A percentile compares a stretch with the other conserved stretches of the same genome.
phyloP scores from a whole-genome alignment of 257 asterid species.

The Solanum infundibuliforme region DNA sequence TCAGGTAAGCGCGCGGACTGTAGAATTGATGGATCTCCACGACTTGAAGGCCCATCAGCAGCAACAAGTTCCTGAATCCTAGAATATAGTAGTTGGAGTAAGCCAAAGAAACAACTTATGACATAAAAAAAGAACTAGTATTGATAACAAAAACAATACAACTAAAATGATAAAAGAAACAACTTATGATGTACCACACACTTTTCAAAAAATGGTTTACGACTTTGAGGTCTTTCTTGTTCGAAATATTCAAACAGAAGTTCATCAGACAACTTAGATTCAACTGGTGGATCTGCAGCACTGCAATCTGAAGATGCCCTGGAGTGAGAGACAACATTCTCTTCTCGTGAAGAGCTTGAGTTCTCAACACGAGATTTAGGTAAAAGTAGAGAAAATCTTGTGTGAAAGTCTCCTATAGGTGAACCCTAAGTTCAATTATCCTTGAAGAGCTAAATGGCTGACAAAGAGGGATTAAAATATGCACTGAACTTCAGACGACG shows the following conservation, averaged over 20 bases:
- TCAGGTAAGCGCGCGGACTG: not conserved
- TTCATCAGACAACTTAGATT: conserved; percentile 3
- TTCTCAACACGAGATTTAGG: not conserved
- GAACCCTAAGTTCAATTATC: not conserved
- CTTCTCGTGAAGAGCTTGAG: not conserved
- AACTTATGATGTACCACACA: conserved; percentile 1
- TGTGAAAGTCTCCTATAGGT: not conserved
- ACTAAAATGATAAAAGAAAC: not conserved
- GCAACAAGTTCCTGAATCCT: conserved; percentile 12
- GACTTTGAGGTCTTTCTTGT: conserved; percentile 10
- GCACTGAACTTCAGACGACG: conserved; percentile 1
- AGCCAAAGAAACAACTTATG: not conserved
- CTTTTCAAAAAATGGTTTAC: conserved; percentile 16
- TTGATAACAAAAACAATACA: not conserved
- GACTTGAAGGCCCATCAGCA: not conserved
- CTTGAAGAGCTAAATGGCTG: conserved; percentile 15
- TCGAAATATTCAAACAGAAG: conserved; percentile 20
- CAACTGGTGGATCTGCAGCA: not conserved
- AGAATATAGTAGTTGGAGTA: not conserved
- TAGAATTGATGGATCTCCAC: conserved; percentile 11
- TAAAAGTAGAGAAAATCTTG: not conserved
- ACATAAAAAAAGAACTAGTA: not conserved
- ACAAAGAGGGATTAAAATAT: conserved; percentile 17
- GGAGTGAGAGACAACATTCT: not conserved
- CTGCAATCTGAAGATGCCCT: not conserved